Base-by-base conservation (phyloP, 805 yeast genomes). In the Saturnispora serradocipensis region DNA sequence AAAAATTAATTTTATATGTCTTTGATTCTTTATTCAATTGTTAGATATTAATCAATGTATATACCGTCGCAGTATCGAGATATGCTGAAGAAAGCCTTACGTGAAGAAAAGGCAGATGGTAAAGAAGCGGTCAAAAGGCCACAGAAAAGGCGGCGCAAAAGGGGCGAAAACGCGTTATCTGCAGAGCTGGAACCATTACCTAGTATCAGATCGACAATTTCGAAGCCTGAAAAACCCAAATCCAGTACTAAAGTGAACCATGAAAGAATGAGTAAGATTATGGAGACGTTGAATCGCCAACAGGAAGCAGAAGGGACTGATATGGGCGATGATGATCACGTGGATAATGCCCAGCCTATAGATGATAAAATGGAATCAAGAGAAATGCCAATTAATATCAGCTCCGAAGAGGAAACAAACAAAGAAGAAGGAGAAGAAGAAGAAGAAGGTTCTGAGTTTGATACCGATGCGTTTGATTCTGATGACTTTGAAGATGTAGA, bases 401-500 rank as follows among this genome's bases (percentile, higher is more conserved):
- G 44, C 22, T 13, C 20, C n/a, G 40, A 36, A 15, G 45, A 27
- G 2, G 20, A 38, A 18, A 22, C 44, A 13, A 16, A 22, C 4
- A 11, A 40, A 11, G 44, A 40, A 24, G 44, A 40, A 22, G 44
- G 24, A 22, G 22, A 22, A 22, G 5, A 22, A 22, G 22, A 22
- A 18, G 13, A 38, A 16, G 42, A 38, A 13, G 22, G 11, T 5
- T 38, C 42, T 38, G 42, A 38, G 8, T 38, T 38, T 18, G 42
- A 38, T 18, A 38, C 22, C n/a, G 71, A 66, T 10, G 71, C 64
- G 1, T 62, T 67, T 36, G 67, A 62, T 38, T 69, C 72, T 13
- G 74, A 72, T 20, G 74, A 70, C 16, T 71, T 68, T 49, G 75
- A 72, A 44, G 72, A 69, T 48, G 72, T 69, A 8, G 71, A 67